Evolutionary conservation across 768 basidiomycete genomes (phyloP).

Genomic region (Tremella yokohamensis): DNA sequence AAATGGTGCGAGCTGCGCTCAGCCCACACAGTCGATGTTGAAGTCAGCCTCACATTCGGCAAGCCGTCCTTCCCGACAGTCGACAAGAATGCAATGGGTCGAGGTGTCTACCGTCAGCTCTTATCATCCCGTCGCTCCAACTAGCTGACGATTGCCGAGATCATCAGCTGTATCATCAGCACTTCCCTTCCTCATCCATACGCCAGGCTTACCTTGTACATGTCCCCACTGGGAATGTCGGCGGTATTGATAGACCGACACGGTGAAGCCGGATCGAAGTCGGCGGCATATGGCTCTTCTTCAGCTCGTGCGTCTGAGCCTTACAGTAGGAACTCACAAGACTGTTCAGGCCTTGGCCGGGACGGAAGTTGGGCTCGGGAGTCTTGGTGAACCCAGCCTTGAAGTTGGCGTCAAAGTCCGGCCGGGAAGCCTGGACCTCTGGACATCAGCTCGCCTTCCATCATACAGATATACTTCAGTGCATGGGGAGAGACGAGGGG

Average conservation of each 20-base stretch:
- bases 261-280: background rate
- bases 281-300: background rate
- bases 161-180: constrained; percentile 27
- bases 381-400: constrained; percentile 14
- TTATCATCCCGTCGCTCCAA: no score
- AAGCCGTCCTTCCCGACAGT: constrained; percentile 19
- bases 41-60: constrained; percentile 24
- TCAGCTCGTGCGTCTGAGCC: background rate
- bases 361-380: constrained; percentile 25
- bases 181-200: no score
- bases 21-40: no score
- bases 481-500: background rate
- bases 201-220: constrained; percentile 14
- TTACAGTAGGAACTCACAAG: constrained; percentile 15
- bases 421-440: constrained; percentile 31
- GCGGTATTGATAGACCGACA: background rate
- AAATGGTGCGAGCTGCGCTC: constrained; percentile 43
- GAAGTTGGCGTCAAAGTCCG: constrained; percentile 16
- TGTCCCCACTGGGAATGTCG: background rate
- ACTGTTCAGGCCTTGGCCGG: constrained; percentile 29
- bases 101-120: constrained; percentile 23
- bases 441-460: background rate
- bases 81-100: constrained; percentile 34
- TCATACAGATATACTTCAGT: background rate
- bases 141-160: constrained; percentile 28